Conservation (phyloP, 805 yeast genomes). For the Kodamaea jinghongensis region DNA sequence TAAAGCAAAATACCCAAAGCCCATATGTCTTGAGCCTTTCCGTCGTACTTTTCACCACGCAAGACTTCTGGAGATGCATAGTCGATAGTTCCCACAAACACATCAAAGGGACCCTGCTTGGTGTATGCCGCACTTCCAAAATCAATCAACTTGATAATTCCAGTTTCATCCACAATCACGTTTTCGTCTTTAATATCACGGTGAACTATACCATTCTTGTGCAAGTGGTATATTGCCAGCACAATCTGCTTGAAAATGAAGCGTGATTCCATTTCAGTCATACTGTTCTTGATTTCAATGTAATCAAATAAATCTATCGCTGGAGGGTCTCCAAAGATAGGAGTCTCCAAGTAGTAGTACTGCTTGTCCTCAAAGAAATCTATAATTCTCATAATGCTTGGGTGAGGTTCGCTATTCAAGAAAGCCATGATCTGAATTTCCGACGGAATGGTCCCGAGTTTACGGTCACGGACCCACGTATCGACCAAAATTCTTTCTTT, state of each 20-base stretch:
- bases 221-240: slow-evolving; percentile 77
- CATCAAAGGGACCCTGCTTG: slow-evolving; percentile 91
- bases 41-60: slow-evolving; percentile 83
- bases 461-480: slow-evolving; percentile 94
- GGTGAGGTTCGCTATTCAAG: slow-evolving; percentile 76
- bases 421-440: slow-evolving; percentile 92
- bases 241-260: slow-evolving; percentile 77
- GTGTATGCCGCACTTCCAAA: slow-evolving; percentile 94
- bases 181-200: slow-evolving; percentile 96
- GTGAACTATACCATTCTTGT: slow-evolving; percentile 83
- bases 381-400: slow-evolving; percentile 77
- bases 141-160: slow-evolving; percentile 82
- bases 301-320: slow-evolving; percentile 91
- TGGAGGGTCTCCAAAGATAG: slow-evolving; percentile 85
- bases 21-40: slow-evolving; percentile 96
- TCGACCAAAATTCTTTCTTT: slow-evolving; percentile 93
- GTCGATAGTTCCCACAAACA: slow-evolving; percentile 95
- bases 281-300: slow-evolving; percentile 79
- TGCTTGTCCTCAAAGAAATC: slow-evolving; percentile 93
- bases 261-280: slow-evolving; percentile 77
- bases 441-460: slow-evolving; percentile 90
- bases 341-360: slow-evolving; percentile 87
- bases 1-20: slow-evolving; percentile 89
- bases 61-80: slow-evolving; percentile 97
- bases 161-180: slow-evolving; percentile 79